Evolutionary conservation across 257 asterid genomes (phyloP).

Genomic region (Solanum okadae): DNA sequence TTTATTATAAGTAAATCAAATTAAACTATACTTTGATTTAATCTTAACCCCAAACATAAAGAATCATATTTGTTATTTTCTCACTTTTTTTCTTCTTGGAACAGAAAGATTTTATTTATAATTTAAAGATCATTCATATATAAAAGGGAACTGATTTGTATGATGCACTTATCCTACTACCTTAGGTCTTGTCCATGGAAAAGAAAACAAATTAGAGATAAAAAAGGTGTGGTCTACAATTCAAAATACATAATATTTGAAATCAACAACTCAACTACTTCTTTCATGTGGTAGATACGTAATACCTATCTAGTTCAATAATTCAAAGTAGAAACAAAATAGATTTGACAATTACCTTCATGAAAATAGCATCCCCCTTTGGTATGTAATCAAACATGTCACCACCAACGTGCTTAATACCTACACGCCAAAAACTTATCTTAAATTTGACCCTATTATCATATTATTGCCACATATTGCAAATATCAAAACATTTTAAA

Average conservation of each 20-base stretch:
- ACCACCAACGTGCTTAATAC: slow-evolving; percentile 17
- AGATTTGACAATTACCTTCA: slow-evolving; percentile 1
- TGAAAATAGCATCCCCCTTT: slow-evolving; percentile 13
- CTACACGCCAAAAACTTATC: background rate
- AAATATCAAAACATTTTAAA: too few relatives aligned
- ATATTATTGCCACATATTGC: background rate
- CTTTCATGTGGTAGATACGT: too few relatives aligned
- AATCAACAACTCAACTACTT: background rate
- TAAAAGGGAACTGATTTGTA: too few relatives aligned
- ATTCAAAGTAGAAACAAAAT: background rate
- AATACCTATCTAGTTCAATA: too few relatives aligned
- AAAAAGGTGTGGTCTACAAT: background rate
- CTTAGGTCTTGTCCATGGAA: background rate
- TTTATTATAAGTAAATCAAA: too few relatives aligned
- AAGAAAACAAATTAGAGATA: background rate
- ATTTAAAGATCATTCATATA: too few relatives aligned
- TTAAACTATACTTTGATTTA: too few relatives aligned
- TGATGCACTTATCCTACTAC: background rate
- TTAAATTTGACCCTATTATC: background rate
- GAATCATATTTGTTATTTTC: background rate
- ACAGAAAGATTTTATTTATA: too few relatives aligned
- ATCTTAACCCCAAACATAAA: background rate
- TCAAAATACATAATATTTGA: background rate
- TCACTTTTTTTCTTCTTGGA: too few relatives aligned
- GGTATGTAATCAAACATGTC: slow-evolving; percentile 17